Conservation (phyloP, 495 filamentous ascomycete genomes). For the Talaromyces thailandensis region DNA sequence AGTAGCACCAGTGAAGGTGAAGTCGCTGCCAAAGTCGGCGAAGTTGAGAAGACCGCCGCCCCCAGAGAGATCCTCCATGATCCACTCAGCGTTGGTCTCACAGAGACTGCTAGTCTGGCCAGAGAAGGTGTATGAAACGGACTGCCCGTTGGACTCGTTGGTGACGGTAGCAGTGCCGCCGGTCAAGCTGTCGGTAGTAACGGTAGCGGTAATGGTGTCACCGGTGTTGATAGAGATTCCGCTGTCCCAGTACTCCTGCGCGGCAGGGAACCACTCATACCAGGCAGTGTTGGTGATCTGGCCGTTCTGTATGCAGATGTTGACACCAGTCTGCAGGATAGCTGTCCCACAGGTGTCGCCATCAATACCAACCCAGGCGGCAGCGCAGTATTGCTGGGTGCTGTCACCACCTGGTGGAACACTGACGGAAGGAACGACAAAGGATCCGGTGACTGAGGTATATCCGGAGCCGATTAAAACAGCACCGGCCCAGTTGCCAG, state of each 20-base stretch:
- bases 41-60: conserved; percentile 39
- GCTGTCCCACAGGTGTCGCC: conserved; percentile 48
- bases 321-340: conserved; percentile 55
- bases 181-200: conserved; percentile 35
- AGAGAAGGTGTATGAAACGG: conserved; percentile 41
- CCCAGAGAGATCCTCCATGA: conserved; percentile 52
- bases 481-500: conserved; percentile 52
- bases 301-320: conserved; percentile 38
- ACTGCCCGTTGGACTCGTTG: conserved; percentile 45
- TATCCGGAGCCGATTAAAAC: conserved; percentile 41
- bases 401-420: conserved; percentile 22
- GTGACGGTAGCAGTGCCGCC: conserved; percentile 44
- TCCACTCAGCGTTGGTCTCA: conserved; percentile 53
- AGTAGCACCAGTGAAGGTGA: conserved; percentile 33
- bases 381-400: conserved; percentile 24
- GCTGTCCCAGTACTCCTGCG: conserved; percentile 38
- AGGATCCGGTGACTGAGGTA: conserved; percentile 43
- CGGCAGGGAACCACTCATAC: conserved; percentile 58
- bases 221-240: conserved; percentile 42
- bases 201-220: conserved; percentile 44
- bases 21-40: conserved; percentile 42
- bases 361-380: conserved; percentile 58
- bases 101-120: conserved; percentile 29
- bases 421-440: conserved; percentile 47
- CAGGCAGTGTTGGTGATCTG: conserved; percentile 42